A percentile compares a stretch with the other conserved stretches of the same genome.
Evolutionary conservation across 345 rosid species (phyloP).

Genomic region (Populus ilicifolia): DNA sequence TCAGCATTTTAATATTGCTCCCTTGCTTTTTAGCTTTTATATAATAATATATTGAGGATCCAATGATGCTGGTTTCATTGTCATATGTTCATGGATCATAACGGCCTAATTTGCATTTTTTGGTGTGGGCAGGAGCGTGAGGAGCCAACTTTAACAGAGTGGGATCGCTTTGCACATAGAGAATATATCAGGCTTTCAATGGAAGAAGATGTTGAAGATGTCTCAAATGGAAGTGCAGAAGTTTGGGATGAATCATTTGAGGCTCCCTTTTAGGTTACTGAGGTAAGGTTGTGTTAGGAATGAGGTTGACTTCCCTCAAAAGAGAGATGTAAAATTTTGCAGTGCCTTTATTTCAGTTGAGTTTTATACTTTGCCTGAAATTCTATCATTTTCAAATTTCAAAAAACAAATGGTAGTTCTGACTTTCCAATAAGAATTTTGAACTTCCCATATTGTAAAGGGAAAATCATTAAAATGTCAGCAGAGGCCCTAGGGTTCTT

Average conservation of each 20-base stretch:
- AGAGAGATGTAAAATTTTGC: not conserved
- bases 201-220: slow-evolving; percentile 36
- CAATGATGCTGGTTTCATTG: not conserved
- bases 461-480: not conserved
- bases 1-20: not conserved
- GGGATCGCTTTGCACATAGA: slow-evolving; percentile 97
- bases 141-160: slow-evolving; percentile 86
- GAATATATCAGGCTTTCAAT: slow-evolving; percentile 33
- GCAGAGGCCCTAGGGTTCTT: not conserved
- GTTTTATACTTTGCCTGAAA: not conserved
- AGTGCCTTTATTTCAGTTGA: not conserved
- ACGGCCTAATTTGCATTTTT: not conserved
- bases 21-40: not conserved
- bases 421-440: not conserved
- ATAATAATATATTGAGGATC: not conserved
- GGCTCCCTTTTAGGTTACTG: slow-evolving; percentile 26
- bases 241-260: slow-evolving; percentile 34
- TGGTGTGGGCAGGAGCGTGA: slow-evolving; percentile 64
- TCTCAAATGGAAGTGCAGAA: slow-evolving; percentile 30
- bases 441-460: not conserved
- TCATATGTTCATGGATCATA: not conserved
- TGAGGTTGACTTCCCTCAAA: not conserved
- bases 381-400: not conserved
- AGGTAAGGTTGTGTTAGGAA: slow-evolving; percentile 9
- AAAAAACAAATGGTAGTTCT: not conserved